Evolutionary conservation across 1,284 basidiomycete species (phyloP), one percentile per base, ranked within the genome.

Genomic region (Moniliella sp.): DNA sequence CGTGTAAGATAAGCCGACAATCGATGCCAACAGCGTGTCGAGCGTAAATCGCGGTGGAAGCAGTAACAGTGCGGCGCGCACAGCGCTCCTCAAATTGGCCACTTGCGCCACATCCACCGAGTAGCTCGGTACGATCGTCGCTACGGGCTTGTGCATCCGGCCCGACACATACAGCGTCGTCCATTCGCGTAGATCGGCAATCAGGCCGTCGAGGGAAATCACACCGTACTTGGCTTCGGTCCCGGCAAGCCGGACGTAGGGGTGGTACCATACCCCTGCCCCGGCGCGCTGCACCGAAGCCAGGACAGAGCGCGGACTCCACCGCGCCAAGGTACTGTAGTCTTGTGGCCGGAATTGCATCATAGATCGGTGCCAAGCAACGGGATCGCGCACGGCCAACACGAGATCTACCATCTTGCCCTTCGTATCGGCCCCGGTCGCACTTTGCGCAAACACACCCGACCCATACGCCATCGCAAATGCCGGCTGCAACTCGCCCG

Each of bases 141-240:
- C 36, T 1, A 54, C 48, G 0, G 91, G 88, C 62, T 99, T 99
- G 64, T 97, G 88, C 74, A 97, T 83, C 14, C 88, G 71, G 0
- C 88, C 91, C 1, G 82, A 78, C 28, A 93, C 73, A 62, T 99
- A 99, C 5, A 97, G 70, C 12, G 81, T 75, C 27, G 75, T 71
- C 88, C 91, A 99, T 50, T 82, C 78, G 26, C 86, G 67, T 25
- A 97, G 66, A 58, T 99, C 91, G 1, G 73, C 69, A 46, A 78
- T 82, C 17, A 99, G 69, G 35, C 75, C 76, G 47, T 88, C 79
- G 5, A 91, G 71, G 0, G 80, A 82, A 18, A 88, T 84, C 15
- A 94, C 75, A n/a, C 88, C 88, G 60, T 99, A 99, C 64, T 99
- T 99, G 64, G 94, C 78, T 31, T 71, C 75, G 78, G 91, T 51